Percentiles rank a stretch among this genome's conserved stretches.
These are phyloP conservation scores for Plasmodium coatneyi DNA, from an alignment of 169 alveolate genomes.

Conservation along the genomic window DNA sequence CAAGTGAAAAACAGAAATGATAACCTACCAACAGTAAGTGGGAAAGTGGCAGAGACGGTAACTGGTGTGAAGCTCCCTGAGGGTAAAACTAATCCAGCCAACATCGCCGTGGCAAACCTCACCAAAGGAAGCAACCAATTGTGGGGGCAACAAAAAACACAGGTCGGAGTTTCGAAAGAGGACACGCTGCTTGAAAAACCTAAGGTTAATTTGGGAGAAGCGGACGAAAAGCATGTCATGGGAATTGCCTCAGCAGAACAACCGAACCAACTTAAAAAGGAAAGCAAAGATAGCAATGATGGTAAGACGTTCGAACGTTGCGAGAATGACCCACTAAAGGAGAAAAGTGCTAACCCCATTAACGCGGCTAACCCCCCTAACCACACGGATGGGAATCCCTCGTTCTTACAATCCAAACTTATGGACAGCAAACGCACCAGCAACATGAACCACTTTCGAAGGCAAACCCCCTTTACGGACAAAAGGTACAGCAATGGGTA, in stretches of 20 bases:
- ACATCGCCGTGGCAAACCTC: neutral
- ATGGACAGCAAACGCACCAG: neutral
- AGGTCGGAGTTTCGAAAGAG: neutral
- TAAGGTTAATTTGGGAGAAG: neutral
- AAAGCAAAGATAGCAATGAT: neutral
- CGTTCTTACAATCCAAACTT: neutral
- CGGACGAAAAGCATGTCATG: neutral
- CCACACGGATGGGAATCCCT: neutral
- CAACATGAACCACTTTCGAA: constrained; percentile 10
- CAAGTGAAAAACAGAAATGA: neutral
- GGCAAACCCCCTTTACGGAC: constrained; percentile 6
- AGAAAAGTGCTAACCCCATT: neutral
- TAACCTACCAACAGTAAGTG: neutral
- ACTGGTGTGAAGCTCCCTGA: neutral
- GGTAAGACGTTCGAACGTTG: neutral
- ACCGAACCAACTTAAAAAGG: neutral
- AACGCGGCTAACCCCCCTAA: neutral
- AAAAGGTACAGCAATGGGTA: constrained; percentile 31
- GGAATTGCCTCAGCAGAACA: neutral
- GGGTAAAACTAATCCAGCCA: neutral
- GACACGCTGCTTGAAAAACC: neutral
- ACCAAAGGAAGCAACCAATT: neutral
- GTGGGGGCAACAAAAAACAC: neutral
- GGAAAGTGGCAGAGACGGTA: neutral
- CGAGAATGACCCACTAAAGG: neutral